Conservation (phyloP, 2,329 filamentous ascomycete genomes). For the Aureobasidium leucospermi region DNA sequence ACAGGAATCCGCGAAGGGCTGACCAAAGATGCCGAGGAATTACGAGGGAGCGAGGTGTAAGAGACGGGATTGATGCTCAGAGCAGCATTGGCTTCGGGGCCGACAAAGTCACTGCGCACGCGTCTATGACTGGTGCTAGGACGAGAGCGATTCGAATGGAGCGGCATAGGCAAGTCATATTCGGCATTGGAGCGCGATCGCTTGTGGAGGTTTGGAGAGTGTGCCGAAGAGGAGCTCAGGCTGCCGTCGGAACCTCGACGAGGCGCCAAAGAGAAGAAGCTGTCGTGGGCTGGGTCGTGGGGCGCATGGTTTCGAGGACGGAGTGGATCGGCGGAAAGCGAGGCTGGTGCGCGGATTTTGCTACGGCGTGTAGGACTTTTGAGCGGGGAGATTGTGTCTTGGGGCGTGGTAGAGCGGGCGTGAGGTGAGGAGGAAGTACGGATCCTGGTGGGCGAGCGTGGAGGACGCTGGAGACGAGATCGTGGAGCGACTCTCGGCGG, state of each 20-base stretch:
- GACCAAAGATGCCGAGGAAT: not conserved
- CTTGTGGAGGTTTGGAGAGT: slow-evolving; percentile 8
- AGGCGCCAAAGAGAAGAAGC: not conserved
- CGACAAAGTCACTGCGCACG: not conserved
- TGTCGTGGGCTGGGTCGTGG: slow-evolving; percentile 1
- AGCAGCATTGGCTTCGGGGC: not conserved
- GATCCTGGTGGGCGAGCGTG: not conserved
- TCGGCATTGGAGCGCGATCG: slow-evolving; percentile 14
- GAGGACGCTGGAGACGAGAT: slow-evolving; percentile 1
- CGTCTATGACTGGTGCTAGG: slow-evolving; percentile 2
- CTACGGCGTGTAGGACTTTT: slow-evolving; percentile 8
- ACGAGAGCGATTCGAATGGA: not conserved
- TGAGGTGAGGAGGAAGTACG: not conserved
- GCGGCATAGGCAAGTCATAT: not conserved
- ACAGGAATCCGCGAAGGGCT: slow-evolving; percentile 26
- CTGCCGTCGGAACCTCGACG: slow-evolving; percentile 66
- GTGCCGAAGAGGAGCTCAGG: slow-evolving; percentile 28
- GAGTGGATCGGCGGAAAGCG: not conserved
- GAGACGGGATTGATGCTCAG: not conserved
- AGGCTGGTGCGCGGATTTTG: not conserved
- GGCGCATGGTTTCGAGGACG: not conserved
- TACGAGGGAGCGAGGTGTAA: not conserved
- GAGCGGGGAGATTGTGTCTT: slow-evolving; percentile 2
- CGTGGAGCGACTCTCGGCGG: not conserved
- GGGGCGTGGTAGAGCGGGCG: not conserved